Evolutionary conservation across 108 stramenopile species (phyloP).

Genomic region (Pseudonitzschia multiseries): DNA sequence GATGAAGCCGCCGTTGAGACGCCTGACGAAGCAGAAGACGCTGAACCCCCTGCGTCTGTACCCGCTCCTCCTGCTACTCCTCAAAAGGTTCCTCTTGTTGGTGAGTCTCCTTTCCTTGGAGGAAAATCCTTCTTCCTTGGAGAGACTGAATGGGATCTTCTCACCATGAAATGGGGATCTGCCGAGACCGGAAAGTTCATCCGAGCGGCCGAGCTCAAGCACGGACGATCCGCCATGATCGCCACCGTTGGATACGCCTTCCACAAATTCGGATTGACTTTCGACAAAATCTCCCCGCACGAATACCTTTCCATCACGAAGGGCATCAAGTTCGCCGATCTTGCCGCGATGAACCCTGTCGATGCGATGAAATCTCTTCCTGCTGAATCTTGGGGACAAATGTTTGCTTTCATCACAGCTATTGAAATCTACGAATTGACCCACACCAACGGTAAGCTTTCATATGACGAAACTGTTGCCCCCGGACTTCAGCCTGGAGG

Average conservation of each 20-base stretch:
- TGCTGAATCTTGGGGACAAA: conserved; percentile 51
- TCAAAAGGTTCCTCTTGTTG: conserved; percentile 57
- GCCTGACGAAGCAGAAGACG: conserved; percentile 9
- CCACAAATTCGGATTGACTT: conserved; percentile 59
- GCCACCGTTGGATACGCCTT: conserved; percentile 61
- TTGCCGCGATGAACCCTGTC: conserved; percentile 60
- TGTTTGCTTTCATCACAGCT: conserved; percentile 57
- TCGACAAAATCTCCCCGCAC: conserved; percentile 65
- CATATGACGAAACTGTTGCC: conserved; percentile 44
- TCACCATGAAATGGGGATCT: conserved; percentile 55
- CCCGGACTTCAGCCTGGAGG: conserved; percentile 61
- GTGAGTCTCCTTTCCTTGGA: conserved; percentile 48
- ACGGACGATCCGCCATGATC: conserved; percentile 72
- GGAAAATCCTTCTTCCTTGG: conserved; percentile 46
- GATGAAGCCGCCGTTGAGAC: conserved; percentile 16
- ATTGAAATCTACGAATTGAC: conserved; percentile 67
- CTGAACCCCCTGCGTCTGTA: no score
- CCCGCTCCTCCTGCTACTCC: conserved; percentile 7
- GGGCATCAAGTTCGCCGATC: conserved; percentile 58
- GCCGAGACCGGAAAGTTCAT: conserved; percentile 56
- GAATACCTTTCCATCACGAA: conserved; percentile 54
- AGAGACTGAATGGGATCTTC: conserved; percentile 57
- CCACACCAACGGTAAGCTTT: conserved; percentile 54
- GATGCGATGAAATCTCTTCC: conserved; percentile 61
- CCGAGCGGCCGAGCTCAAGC: conserved; percentile 68